Evolutionary conservation across 441 rosid species (phyloP).

Genomic region (Populus hybrid): DNA sequence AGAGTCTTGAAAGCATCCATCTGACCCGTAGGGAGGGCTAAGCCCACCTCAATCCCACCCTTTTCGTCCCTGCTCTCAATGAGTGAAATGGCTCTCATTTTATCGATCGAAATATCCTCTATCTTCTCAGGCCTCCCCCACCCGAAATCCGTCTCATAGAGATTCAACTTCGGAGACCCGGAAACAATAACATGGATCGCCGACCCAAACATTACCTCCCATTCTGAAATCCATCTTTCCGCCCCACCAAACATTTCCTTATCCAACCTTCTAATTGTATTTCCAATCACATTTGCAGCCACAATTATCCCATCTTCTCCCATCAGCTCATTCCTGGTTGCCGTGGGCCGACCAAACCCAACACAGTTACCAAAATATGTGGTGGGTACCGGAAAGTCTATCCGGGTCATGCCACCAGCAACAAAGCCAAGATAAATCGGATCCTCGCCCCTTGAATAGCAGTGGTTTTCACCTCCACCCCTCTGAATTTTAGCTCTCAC

Average conservation of each 20-base stretch:
- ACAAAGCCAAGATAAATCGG: slow-evolving; percentile 26
- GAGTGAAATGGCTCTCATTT: slow-evolving; percentile 24
- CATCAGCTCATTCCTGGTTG: slow-evolving; percentile 7
- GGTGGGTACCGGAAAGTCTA: slow-evolving; percentile 23
- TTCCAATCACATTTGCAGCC: slow-evolving; percentile 38
- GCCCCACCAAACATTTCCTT: slow-evolving; percentile 26
- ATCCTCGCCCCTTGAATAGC: background rate
- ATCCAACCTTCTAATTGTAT: slow-evolving; percentile 29
- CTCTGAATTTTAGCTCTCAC: slow-evolving; percentile 20
- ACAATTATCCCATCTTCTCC: slow-evolving; percentile 33
- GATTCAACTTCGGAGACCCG: slow-evolving; percentile 43
- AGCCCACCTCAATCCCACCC: background rate
- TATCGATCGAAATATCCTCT: slow-evolving; percentile 39
- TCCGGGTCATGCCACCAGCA: slow-evolving; percentile 31
- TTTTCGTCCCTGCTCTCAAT: slow-evolving; percentile 25
- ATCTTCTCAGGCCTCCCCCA: slow-evolving; percentile 47
- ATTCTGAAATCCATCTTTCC: slow-evolving; percentile 31
- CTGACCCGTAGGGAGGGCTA: slow-evolving; percentile 2
- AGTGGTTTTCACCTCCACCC: background rate
- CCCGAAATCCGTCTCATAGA: slow-evolving; percentile 43
- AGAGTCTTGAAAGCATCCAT: slow-evolving; percentile 30
- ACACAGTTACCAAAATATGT: slow-evolving; percentile 43
- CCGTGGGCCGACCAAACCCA: slow-evolving; percentile 16
- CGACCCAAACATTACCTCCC: slow-evolving; percentile 22
- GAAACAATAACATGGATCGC: slow-evolving; percentile 19